Conservation (phyloP, 306 rosid genomes). For the Crataegus laevigata region DNA sequence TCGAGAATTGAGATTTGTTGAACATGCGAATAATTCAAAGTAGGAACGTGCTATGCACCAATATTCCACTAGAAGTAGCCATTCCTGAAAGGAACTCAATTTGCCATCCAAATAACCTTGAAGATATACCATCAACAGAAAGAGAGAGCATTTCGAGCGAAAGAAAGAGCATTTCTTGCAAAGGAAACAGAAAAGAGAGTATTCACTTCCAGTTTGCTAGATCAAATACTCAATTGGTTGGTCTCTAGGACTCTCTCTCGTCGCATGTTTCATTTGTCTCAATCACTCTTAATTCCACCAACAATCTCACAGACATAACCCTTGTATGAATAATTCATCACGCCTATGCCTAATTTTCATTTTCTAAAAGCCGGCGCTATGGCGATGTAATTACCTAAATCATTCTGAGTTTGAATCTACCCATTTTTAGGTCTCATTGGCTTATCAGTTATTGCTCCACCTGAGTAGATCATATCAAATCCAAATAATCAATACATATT, state of each 20-base stretch:
- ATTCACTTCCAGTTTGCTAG: too few species aligned
- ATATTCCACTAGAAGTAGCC: not conserved
- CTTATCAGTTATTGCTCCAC: not conserved
- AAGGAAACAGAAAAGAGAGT: not conserved
- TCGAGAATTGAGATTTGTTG: not conserved
- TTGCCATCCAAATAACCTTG: not conserved
- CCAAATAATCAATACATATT: not conserved
- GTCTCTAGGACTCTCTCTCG: too few species aligned
- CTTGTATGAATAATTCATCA: not conserved
- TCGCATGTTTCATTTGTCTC: not conserved
- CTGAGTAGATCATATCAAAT: not conserved
- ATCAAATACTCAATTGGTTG: too few species aligned
- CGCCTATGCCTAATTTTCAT: not conserved
- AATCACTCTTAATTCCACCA: not conserved
- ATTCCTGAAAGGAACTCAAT: too few species aligned
- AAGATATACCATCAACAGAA: not conserved
- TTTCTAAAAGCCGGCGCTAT: too few species aligned
- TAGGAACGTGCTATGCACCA: not conserved
- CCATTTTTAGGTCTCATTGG: slow-evolving; percentile 6
- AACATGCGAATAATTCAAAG: not conserved
- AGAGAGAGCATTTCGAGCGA: not conserved
- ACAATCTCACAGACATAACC: not conserved
- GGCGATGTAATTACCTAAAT: not conserved
- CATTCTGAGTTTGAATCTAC: slow-evolving; percentile 3
- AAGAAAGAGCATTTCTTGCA: not conserved